Conservation (phyloP, 2,329 filamentous ascomycete species). For the Blumeriella jaapii region DNA sequence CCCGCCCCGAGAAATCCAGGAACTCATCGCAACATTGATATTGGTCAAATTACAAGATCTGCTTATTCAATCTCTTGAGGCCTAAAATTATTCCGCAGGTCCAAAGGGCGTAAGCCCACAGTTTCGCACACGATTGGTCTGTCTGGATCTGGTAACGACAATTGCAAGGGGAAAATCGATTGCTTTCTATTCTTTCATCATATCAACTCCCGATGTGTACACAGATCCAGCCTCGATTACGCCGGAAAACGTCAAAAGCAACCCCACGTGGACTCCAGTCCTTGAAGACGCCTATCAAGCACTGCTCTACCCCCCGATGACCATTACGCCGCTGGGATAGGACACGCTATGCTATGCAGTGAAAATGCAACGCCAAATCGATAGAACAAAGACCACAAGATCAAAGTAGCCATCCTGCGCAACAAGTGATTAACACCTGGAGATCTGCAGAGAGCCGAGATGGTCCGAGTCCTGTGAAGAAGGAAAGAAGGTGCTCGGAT, state of each 20-base stretch:
- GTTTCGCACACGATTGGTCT: too few species aligned
- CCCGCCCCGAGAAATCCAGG: too few species aligned
- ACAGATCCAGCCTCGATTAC: constrained; percentile 4
- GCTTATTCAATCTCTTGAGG: too few species aligned
- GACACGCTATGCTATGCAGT: constrained; percentile 21
- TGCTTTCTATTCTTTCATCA: constrained; percentile 1
- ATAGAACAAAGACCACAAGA: not conserved
- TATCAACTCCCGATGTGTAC: constrained; percentile 3
- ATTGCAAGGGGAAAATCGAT: too few species aligned
- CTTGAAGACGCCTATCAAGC: constrained; percentile 1
- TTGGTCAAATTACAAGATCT: too few species aligned
- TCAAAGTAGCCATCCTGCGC: constrained; percentile 1
- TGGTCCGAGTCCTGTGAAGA: not conserved
- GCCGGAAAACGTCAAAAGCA: constrained; percentile 9
- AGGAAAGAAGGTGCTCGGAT: not conserved
- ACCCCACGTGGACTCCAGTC: constrained; percentile 4
- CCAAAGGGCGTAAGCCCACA: too few species aligned
- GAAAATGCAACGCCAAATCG: constrained; percentile 8
- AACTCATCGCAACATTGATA: too few species aligned
- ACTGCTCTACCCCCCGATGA: constrained; percentile 6
- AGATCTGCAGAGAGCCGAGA: too few species aligned
- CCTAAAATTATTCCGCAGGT: too few species aligned
- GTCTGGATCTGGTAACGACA: too few species aligned
- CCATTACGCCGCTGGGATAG: constrained; percentile 16
- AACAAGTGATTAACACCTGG: too few species aligned